phyloP scores from a whole-genome alignment of 208 protist genomes.

The Crithidia mellificae region DNA sequence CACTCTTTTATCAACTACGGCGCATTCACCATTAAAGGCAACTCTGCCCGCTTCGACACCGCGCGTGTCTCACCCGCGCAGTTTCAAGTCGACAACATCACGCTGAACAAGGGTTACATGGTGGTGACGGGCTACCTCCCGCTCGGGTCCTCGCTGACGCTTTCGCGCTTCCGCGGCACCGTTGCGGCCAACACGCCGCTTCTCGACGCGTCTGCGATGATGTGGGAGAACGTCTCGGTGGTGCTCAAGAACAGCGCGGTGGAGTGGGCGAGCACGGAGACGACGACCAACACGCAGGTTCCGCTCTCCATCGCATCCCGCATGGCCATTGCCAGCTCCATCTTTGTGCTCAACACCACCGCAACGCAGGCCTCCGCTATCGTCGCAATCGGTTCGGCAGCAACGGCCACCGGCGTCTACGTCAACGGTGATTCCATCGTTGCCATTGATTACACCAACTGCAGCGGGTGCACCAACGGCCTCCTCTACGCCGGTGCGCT shows the following conservation, averaged over 20 bases:
- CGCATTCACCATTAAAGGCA: constrained; percentile 1
- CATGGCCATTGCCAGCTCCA: not conserved
- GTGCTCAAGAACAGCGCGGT: not conserved
- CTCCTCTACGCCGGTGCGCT: not conserved
- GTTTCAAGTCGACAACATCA: not conserved
- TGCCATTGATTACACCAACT: constrained; percentile 6
- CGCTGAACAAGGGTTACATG: not conserved
- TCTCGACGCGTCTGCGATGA: not conserved
- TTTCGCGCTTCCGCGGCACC: not conserved
- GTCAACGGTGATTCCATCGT: not conserved
- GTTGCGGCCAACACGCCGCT: constrained; percentile 3
- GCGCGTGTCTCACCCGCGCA: not conserved
- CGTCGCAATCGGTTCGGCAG: not conserved
- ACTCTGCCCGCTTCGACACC: not conserved
- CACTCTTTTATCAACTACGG: not conserved
- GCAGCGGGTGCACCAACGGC: constrained; percentile 1
- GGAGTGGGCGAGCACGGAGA: not conserved
- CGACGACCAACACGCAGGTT: not conserved
- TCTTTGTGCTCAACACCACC: not conserved
- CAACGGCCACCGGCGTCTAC: too few species aligned
- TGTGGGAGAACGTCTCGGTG: not conserved
- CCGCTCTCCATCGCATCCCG: not conserved
- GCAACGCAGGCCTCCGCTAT: not conserved
- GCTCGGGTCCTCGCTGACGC: not conserved
- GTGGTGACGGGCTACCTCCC: not conserved